Percentiles rank a stretch among this genome's conserved stretches.
These are phyloP conservation scores for Mycosphaerella arachidis DNA, from an alignment of 2,329 filamentous ascomycete genomes.

Conservation along the genomic window DNA sequence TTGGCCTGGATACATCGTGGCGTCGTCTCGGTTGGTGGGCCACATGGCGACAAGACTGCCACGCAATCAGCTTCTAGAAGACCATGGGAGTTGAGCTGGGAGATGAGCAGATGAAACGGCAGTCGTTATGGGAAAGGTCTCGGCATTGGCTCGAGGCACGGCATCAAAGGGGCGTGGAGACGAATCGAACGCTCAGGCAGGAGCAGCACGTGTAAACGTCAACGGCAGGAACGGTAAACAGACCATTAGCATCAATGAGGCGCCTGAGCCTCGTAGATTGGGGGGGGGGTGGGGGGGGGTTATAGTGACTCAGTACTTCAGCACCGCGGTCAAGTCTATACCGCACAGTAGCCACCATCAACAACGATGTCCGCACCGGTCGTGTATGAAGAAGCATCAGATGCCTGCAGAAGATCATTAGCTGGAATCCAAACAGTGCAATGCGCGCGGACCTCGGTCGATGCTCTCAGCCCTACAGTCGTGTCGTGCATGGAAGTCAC, in stretches of 20 bases:
- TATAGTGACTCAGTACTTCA: background rate
- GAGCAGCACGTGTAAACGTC: background rate
- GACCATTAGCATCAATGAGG: background rate
- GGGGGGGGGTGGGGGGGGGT: background rate
- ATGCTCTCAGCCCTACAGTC: background rate
- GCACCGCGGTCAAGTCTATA: background rate
- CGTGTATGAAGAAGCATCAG: constrained; percentile 30
- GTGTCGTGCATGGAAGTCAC: background rate
- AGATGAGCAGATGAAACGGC: background rate
- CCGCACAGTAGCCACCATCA: constrained; percentile 30
- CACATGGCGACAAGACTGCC: background rate
- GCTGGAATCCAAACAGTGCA: background rate
- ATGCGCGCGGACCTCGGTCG: background rate
- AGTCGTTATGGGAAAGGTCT: background rate
- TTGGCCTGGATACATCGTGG: background rate
- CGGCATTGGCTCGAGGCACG: background rate
- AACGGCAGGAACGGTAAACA: background rate
- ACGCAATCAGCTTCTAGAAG: background rate
- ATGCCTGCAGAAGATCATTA: constrained; percentile 15
- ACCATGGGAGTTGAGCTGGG: background rate
- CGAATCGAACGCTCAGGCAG: background rate
- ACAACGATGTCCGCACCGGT: constrained; percentile 31
- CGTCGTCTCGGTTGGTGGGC: background rate
- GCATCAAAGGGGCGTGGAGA: background rate
- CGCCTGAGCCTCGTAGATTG: background rate